These are phyloP conservation scores for Leersia perrieri DNA, from an alignment of 176 grass and related monocot species.

Conservation along the genomic window DNA sequence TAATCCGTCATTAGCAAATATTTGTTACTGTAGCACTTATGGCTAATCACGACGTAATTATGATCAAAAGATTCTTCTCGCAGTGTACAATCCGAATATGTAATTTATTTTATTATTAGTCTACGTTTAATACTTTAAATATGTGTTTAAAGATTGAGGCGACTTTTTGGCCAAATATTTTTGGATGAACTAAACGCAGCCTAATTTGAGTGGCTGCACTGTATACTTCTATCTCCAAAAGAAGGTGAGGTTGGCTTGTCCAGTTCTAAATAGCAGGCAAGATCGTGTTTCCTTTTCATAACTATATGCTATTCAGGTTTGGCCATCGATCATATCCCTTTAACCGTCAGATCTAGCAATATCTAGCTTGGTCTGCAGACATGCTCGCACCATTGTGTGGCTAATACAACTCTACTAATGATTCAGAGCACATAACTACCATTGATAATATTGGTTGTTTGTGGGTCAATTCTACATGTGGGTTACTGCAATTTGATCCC, in stretches of 20 bases:
- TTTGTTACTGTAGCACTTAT: no score
- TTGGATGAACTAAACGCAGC: no score
- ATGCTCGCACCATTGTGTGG: neutral
- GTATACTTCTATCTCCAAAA: neutral
- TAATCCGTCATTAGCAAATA: no score
- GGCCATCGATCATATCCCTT: neutral
- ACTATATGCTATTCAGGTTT: neutral
- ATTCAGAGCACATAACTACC: neutral
- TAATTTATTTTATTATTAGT: no score
- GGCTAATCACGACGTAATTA: no score
- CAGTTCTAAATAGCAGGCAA: neutral
- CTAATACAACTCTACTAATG: neutral
- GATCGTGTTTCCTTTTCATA: neutral
- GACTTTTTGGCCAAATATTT: no score
- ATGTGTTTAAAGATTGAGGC: no score
- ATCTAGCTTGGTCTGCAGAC: neutral
- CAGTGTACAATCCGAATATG: no score
- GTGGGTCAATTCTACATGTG: neutral
- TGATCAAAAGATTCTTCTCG: no score
- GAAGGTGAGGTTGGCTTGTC: neutral
- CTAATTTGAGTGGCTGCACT: neutral
- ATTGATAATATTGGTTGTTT: neutral
- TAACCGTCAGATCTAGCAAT: neutral
- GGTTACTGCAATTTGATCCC: neutral
- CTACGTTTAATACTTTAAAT: no score